These are phyloP conservation scores for Hypomontagnella submonticulosa DNA, from an alignment of 495 filamentous ascomycete species.

Conservation along the genomic window DNA sequence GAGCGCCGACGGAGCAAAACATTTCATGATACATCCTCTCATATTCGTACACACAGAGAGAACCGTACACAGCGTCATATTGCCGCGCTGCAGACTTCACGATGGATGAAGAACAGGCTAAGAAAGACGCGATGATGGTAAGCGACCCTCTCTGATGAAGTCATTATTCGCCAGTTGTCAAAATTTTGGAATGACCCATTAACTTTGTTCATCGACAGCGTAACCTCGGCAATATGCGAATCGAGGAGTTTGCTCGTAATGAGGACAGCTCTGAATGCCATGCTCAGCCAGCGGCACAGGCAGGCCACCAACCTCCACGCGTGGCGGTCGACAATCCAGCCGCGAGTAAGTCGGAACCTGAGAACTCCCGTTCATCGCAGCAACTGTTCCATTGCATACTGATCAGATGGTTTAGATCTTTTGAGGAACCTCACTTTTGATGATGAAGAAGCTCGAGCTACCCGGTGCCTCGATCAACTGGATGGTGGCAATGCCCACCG, in stretches of 20 bases:
- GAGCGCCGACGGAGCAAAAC: no score
- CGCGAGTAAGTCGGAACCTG: no score
- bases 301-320: neutral
- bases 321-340: neutral
- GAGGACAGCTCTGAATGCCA: neutral
- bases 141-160: conserved; percentile 13
- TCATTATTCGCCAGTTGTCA: no score
- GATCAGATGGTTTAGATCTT: conserved; percentile 31
- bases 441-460: conserved; percentile 35
- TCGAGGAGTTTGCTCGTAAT: conserved; percentile 33
- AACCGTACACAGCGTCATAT: no score
- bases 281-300: neutral
- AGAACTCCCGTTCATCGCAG: no score
- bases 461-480: conserved; percentile 33
- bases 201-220: conserved; percentile 17
- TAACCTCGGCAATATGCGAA: conserved; percentile 40
- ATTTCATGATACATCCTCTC: no score
- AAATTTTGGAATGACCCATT: neutral
- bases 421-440: conserved; percentile 26
- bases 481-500: conserved; percentile 45
- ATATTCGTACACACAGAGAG: no score
- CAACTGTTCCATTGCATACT: neutral
- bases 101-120: no score
- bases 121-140: conserved; percentile 32
- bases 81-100: no score